These are phyloP conservation scores for Eremothecium sinecaudum DNA, from an alignment of 1,139 yeast species.

Conservation along the genomic window DNA sequence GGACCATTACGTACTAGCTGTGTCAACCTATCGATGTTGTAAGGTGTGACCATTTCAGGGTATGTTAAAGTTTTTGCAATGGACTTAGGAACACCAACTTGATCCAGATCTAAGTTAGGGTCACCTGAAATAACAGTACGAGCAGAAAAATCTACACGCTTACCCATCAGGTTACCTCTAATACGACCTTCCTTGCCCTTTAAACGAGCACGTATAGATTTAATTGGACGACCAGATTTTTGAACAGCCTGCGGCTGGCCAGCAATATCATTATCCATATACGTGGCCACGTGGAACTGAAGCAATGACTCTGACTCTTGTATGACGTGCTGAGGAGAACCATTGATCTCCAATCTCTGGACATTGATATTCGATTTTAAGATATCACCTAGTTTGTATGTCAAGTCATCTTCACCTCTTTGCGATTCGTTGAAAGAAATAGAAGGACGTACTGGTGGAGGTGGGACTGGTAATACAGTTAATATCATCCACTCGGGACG, in stretches of 20 bases:
- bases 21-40: constrained; percentile 85
- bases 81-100: constrained; percentile 96
- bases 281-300: constrained; percentile 98
- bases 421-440: constrained; percentile 98
- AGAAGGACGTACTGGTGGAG: constrained; percentile 98
- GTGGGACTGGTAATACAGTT: constrained; percentile 98
- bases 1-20: constrained; percentile 96
- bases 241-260: constrained; percentile 99
- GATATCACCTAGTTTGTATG: constrained; percentile 94
- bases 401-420: constrained; percentile 98
- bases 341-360: constrained; percentile 93
- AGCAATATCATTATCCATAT: constrained; percentile 99
- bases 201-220: constrained; percentile 94
- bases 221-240: constrained; percentile 97
- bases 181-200: constrained; percentile 99
- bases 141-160: constrained; percentile 98
- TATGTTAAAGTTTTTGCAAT: constrained; percentile 92
- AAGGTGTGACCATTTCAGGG: constrained; percentile 97
- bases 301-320: constrained; percentile 91
- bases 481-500: constrained; percentile 98
- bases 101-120: constrained; percentile 93
- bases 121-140: constrained; percentile 99
- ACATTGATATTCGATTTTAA: constrained; percentile 93
- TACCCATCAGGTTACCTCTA: constrained; percentile 98
- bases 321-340: constrained; percentile 96